A percentile compares a stretch with the other conserved stretches of the same genome.
phyloP scores from a whole-genome alignment of 2,329 filamentous ascomycete genomes.

The Cercospora sp. region DNA sequence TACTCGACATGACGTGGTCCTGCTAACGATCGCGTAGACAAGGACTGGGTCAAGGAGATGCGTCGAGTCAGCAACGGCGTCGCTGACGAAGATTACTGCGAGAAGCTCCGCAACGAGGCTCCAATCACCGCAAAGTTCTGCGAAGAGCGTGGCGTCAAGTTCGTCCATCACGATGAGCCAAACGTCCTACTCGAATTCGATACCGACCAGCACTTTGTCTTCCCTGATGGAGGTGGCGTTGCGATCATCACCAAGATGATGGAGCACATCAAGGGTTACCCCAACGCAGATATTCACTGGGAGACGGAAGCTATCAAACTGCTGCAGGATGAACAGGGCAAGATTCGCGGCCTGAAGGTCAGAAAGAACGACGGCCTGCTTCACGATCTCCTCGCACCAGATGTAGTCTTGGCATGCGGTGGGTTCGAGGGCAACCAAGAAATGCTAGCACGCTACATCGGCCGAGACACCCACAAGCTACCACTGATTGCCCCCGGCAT shows the following conservation, averaged over 20 bases:
- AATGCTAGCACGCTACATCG: conserved; percentile 45
- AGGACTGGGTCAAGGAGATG: conserved; percentile 42
- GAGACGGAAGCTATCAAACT: conserved; percentile 43
- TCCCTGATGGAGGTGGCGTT: conserved; percentile 44
- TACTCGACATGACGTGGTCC: neutral
- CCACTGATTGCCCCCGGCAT: conserved; percentile 46
- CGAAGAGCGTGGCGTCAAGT: conserved; percentile 40
- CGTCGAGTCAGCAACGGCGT: conserved; percentile 41
- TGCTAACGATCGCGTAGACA: conserved; percentile 26
- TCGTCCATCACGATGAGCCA: conserved; percentile 43
- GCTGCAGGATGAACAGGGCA: conserved; percentile 39
- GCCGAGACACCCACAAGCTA: conserved; percentile 42
- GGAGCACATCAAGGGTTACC: conserved; percentile 39
- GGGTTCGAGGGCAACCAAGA: conserved; percentile 47
- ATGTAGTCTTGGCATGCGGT: conserved; percentile 45
- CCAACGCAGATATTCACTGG: conserved; percentile 41
- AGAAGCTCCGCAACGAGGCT: conserved; percentile 42
- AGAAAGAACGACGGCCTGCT: conserved; percentile 42
- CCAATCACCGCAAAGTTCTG: conserved; percentile 42
- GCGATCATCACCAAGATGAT: conserved; percentile 44
- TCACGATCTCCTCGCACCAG: conserved; percentile 39
- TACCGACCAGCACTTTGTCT: conserved; percentile 45
- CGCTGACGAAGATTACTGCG: conserved; percentile 44
- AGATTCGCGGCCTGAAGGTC: conserved; percentile 42
- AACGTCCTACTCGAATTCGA: conserved; percentile 46